Evolutionary conservation across 345 rosid species (phyloP).

Genomic region (Gossypium rotundifolium): DNA sequence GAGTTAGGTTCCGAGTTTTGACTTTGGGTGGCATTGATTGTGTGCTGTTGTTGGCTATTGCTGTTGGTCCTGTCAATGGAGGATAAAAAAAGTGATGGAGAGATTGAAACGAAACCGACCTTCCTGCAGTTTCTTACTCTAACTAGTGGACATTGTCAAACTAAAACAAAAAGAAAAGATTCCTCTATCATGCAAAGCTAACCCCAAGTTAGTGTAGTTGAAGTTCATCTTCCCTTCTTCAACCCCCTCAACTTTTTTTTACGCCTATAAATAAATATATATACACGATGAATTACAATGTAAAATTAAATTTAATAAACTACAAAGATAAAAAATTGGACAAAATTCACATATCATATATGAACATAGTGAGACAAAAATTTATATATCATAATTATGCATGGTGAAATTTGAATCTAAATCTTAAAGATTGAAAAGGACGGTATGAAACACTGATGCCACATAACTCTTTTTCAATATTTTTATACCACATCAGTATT

Average conservation of each 20-base stretch:
- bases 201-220: neutral
- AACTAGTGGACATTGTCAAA: slow-evolving; percentile 7
- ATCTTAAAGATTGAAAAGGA: no score
- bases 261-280: no score
- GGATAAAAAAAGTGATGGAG: slow-evolving; percentile 7
- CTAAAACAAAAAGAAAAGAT: neutral
- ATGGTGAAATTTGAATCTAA: no score
- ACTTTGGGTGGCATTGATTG: slow-evolving; percentile 35
- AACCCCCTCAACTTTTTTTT: neutral
- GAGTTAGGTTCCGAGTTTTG: slow-evolving; percentile 43
- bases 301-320: no score
- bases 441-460: no score
- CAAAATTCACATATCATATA: no score
- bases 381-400: no score
- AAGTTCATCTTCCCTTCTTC: neutral
- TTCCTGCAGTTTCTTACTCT: slow-evolving; percentile 8
- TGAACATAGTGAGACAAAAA: no score
- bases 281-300: no score
- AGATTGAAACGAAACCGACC: slow-evolving; percentile 12
- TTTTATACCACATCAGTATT: no score
- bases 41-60: neutral
- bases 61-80: slow-evolving; percentile 27
- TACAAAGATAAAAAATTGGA: no score
- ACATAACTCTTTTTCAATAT: rapidly evolving
- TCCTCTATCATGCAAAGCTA: neutral